Evolutionary conservation across 1,139 yeast genomes (phyloP).

Genomic region (Saccharomyces hybrid): DNA sequence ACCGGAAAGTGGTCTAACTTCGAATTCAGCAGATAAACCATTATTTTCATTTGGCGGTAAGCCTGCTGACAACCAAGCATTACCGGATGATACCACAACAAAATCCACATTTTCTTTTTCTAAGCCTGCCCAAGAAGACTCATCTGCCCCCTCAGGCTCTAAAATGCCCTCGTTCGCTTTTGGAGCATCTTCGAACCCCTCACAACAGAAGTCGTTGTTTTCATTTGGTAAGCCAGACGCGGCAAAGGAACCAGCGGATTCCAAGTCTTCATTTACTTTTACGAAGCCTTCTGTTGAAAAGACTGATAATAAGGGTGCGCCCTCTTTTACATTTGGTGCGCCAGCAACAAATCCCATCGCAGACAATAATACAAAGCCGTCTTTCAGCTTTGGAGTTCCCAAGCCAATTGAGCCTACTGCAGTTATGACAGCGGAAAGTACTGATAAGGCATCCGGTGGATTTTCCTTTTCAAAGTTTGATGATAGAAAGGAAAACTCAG

Average conservation of each 20-base stretch:
- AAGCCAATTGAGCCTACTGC: neutral
- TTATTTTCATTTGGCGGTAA: conserved; percentile 1
- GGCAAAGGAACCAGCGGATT: neutral
- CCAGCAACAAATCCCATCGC: neutral
- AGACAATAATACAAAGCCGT: neutral
- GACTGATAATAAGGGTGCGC: neutral
- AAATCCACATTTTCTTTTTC: conserved; percentile 15
- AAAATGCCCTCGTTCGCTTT: conserved; percentile 10
- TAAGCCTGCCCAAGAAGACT: conserved; percentile 2
- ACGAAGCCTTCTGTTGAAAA: neutral
- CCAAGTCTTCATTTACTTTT: conserved; percentile 2
- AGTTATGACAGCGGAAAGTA: neutral
- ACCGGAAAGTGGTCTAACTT: neutral
- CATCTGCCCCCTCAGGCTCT: neutral
- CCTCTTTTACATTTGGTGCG: conserved; percentile 3
- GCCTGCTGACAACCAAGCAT: neutral
- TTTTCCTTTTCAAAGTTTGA: neutral
- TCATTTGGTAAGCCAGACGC: conserved; percentile 6
- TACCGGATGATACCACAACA: neutral
- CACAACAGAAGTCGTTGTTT: neutral
- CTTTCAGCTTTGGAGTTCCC: conserved; percentile 2
- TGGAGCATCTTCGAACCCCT: conserved; percentile 1
- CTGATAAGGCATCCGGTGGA: neutral
- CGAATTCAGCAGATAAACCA: neutral
- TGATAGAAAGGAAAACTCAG: neutral